Percentiles rank a stretch among this genome's conserved stretches.
These are phyloP conservation scores for Collybia sordida DNA, from an alignment of 768 basidiomycete species.

Conservation along the genomic window DNA sequence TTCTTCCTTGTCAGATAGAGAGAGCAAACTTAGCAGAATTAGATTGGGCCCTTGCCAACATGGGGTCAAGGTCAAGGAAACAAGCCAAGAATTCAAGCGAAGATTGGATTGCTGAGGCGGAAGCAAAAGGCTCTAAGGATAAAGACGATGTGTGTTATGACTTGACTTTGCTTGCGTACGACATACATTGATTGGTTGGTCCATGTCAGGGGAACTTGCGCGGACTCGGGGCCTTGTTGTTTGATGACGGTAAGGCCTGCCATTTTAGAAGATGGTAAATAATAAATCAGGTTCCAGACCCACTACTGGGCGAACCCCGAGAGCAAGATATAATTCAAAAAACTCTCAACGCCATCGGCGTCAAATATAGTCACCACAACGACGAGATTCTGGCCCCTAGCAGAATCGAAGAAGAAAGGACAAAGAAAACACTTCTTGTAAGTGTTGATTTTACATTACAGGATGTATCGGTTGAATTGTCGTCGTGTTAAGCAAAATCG, in stretches of 20 bases:
- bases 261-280: not conserved
- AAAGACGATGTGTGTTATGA: constrained; percentile 39
- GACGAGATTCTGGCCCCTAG: constrained; percentile 69
- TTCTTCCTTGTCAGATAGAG: constrained; percentile 57
- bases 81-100: constrained; percentile 24
- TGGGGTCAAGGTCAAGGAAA: constrained; percentile 41
- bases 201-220: constrained; percentile 53
- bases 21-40: constrained; percentile 69
- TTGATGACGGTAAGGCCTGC: constrained; percentile 58
- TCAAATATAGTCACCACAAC: constrained; percentile 75
- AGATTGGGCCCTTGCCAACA: constrained; percentile 78
- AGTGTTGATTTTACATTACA: constrained; percentile 3
- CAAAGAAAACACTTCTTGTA: constrained; percentile 54
- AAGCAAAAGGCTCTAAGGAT: constrained; percentile 35
- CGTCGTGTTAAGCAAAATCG: constrained; percentile 28
- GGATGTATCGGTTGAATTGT: not conserved
- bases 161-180: not conserved
- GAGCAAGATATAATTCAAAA: constrained; percentile 51
- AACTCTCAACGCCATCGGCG: constrained; percentile 58
- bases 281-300: constrained; percentile 25
- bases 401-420: constrained; percentile 64
- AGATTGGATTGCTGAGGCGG: constrained; percentile 43
- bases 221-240: constrained; percentile 65
- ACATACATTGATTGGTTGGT: not conserved
- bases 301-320: constrained; percentile 27